Percentiles rank a stretch among this genome's conserved stretches.
Conservation (phyloP, 129 eudicot genomes). For the Oenanthe sinensis region DNA sequence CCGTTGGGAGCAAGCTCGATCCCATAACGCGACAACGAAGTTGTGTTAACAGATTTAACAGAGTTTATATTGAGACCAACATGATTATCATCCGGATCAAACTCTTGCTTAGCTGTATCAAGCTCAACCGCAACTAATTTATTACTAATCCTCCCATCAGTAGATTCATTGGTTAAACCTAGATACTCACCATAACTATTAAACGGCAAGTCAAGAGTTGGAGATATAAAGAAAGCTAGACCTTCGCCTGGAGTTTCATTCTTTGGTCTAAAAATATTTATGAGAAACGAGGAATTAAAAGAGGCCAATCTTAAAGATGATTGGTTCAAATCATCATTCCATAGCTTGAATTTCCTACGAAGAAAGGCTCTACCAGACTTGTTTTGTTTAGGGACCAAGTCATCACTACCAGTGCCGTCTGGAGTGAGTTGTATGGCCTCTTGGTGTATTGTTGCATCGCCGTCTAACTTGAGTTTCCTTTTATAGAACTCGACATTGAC, state of each 20-base stretch:
- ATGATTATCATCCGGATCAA: constrained; percentile 61
- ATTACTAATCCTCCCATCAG: constrained; percentile 37
- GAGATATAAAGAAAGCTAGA: constrained; percentile 52
- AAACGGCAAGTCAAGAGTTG: constrained; percentile 20
- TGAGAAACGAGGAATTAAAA: constrained; percentile 47
- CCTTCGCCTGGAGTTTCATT: constrained; percentile 50
- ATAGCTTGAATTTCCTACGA: constrained; percentile 30
- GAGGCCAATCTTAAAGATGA: constrained; percentile 28
- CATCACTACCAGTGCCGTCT: constrained; percentile 20
- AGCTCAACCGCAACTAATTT: constrained; percentile 63
- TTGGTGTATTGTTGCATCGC: constrained; percentile 13
- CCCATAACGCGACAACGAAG: constrained; percentile 15
- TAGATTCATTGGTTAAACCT: constrained; percentile 53
- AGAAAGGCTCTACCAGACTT: constrained; percentile 46
- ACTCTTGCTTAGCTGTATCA: constrained; percentile 50
- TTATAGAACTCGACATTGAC: too few relatives aligned
- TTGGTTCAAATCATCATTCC: constrained; percentile 12
- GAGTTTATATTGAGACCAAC: constrained; percentile 50
- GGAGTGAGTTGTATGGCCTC: constrained; percentile 68
- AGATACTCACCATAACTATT: constrained; percentile 55
- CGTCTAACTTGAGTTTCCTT: too few relatives aligned
- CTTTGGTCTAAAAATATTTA: constrained; percentile 25
- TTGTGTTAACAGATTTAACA: constrained; percentile 27
- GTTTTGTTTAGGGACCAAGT: constrained; percentile 9
- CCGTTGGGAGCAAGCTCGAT: constrained; percentile 28